Percentiles rank a stretch among this genome's conserved stretches.
Evolutionary conservation across 441 rosid species (phyloP).

Genomic region (Eutrema salsugineum): DNA sequence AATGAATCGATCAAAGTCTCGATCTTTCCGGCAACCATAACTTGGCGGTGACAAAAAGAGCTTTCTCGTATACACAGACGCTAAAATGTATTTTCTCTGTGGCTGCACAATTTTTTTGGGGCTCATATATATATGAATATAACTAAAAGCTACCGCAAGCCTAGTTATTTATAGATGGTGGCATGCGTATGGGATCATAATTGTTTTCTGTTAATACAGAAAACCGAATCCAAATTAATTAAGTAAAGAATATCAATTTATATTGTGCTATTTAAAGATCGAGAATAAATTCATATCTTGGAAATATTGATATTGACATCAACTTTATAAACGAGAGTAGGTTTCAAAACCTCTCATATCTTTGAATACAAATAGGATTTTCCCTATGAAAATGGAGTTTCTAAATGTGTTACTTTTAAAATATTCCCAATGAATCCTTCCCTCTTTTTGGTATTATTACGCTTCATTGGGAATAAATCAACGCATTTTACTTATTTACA

Average conservation of each 20-base stretch:
- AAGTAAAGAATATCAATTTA: not conserved
- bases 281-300: not conserved
- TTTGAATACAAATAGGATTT: not conserved
- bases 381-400: not conserved
- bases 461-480: not conserved
- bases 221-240: not conserved
- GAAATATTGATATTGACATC: not conserved
- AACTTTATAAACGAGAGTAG: not conserved
- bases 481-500: not conserved
- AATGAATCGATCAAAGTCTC: constrained; percentile 48
- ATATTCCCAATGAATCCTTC: not conserved
- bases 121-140: not conserved
- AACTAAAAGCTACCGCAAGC: not conserved
- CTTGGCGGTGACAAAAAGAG: not conserved
- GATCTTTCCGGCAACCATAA: constrained; percentile 15
- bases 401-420: not conserved
- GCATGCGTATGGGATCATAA: not conserved
- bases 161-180: constrained; percentile 2
- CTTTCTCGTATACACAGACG: not conserved
- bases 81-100: not conserved
- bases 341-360: not conserved
- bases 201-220: not conserved
- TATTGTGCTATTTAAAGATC: not conserved
- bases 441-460: no score
- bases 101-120: not conserved